Percentiles rank a stretch among this genome's conserved stretches.
These are phyloP conservation scores for Friedmanniomyces endolithicus DNA, from an alignment of 495 filamentous ascomycete species.

Conservation along the genomic window DNA sequence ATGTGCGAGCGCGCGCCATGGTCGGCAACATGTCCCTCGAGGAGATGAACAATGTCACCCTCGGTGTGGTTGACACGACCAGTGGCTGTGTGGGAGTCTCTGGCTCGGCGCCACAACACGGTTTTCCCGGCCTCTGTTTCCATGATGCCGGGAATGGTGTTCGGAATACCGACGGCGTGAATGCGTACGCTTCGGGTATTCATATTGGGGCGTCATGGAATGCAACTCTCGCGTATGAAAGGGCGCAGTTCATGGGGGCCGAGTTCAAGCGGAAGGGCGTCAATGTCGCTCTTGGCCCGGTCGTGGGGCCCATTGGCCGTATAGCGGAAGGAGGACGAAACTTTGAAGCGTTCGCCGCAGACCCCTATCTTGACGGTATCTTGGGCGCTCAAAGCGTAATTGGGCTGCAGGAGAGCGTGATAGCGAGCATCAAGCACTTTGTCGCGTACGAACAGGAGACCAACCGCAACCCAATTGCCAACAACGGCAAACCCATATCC, in stretches of 20 bases:
- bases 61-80: conserved; percentile 17
- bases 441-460: conserved; percentile 17
- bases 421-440: conserved; percentile 34
- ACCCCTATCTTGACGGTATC: conserved; percentile 40
- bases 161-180: conserved; percentile 46
- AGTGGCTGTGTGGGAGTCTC: conserved; percentile 13
- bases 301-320: conserved; percentile 45
- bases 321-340: conserved; percentile 42
- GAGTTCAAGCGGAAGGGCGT: conserved; percentile 26
- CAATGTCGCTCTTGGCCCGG: conserved; percentile 31
- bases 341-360: conserved; percentile 40
- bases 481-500: conserved; percentile 6
- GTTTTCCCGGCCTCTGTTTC: conserved; percentile 48
- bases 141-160: conserved; percentile 52
- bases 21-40: conserved; percentile 20
- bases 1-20: conserved; percentile 7
- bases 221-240: conserved; percentile 16
- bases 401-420: conserved; percentile 40
- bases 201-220: conserved; percentile 28
- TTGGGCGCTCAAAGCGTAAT: conserved; percentile 23
- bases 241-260: conserved; percentile 20
- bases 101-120: conserved; percentile 30
- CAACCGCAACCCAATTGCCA: conserved; percentile 5
- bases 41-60: conserved; percentile 21
- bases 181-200: conserved; percentile 43